Evolutionary conservation across 2,329 filamentous ascomycete species (phyloP), one percentile per base, ranked within the genome.

Genomic region (Clathrospora elynae): DNA sequence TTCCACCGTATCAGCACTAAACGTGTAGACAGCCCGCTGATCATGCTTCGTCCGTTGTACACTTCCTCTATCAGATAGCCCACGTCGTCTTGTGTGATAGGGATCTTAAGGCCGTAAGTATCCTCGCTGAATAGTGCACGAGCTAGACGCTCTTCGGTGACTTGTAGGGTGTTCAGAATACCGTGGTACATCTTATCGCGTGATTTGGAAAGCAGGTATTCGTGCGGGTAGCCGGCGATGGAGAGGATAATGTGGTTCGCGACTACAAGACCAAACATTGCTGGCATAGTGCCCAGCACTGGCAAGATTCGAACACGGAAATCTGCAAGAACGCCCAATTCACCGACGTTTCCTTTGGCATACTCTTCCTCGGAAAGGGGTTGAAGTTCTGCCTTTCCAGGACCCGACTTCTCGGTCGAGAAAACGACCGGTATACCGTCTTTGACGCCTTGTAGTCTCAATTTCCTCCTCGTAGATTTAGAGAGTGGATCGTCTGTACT

Each of bases 221-320:
- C 90, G 33, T 87, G 81, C 0, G 93, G 93, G 61, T 99, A 99
- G 6, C 85, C 88, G 53, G 79, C 72, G 32, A 97, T 81, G 44
- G 84, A 82, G 42, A 95, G 79, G 53, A 99, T 92, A 46, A 97
- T 84, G 66, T 97, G 90, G 71, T 97, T 99, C 3, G 93, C 93
- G 6, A 88, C 83, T 0, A 87, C 88, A 42, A 96, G 87, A 6
- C 93, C 93, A 68, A 99, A 99, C 1, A 97, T 86, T 2, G 93
- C 92, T 0, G 93, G 93, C 91, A 99, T 96, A 0, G 93, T 99
- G 1, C 93, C 93, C 3, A 99, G 75, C 0, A 99, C 93, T 0
- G 93, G 93, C 6, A 99, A 73, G 43, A 99, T 99, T n/a, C 93
- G 81, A 7, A 96, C 89, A 16, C 93, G 81, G 70, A 99, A 99